phyloP scores from a whole-genome alignment of 1,284 basidiomycete genomes.

The Malassezia nana region DNA sequence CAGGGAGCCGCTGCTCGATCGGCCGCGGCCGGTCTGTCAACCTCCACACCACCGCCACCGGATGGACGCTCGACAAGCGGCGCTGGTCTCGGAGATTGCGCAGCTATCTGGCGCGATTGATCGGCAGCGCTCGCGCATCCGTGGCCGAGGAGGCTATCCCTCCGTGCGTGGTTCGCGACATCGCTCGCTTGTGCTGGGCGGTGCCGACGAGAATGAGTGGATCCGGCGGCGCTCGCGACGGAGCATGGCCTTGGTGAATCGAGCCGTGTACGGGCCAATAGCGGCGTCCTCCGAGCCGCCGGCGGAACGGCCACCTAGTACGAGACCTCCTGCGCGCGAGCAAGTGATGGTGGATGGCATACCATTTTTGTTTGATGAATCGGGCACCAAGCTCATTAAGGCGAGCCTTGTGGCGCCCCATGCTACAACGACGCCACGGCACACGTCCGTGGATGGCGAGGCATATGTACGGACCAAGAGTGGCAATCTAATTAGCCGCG shows the following conservation, averaged over 20 bases:
- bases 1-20: background rate
- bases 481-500: constrained; percentile 50
- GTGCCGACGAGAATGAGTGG: constrained; percentile 19
- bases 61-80: constrained; percentile 25
- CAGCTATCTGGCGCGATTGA: constrained; percentile 39
- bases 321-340: constrained; percentile 16
- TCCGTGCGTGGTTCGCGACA: constrained; percentile 2
- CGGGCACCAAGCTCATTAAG: constrained; percentile 51
- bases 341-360: constrained; percentile 53
- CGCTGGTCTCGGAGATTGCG: constrained; percentile 37
- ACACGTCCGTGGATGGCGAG: constrained; percentile 48
- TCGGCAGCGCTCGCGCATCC: constrained; percentile 15
- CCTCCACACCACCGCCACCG: background rate
- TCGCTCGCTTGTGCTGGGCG: constrained; percentile 14
- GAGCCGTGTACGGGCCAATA: constrained; percentile 7
- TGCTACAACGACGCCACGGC: constrained; percentile 19
- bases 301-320: constrained; percentile 4
- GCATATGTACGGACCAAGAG: constrained; percentile 49
- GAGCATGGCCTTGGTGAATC: constrained; percentile 38
- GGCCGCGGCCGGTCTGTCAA: background rate
- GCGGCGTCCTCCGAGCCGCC: background rate
- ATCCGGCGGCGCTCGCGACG: constrained; percentile 34
- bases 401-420: constrained; percentile 17
- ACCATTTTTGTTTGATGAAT: constrained; percentile 52
- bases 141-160: background rate